Evolutionary conservation across 257 asterid genomes (phyloP).

Genomic region (Primulina tabacum): DNA sequence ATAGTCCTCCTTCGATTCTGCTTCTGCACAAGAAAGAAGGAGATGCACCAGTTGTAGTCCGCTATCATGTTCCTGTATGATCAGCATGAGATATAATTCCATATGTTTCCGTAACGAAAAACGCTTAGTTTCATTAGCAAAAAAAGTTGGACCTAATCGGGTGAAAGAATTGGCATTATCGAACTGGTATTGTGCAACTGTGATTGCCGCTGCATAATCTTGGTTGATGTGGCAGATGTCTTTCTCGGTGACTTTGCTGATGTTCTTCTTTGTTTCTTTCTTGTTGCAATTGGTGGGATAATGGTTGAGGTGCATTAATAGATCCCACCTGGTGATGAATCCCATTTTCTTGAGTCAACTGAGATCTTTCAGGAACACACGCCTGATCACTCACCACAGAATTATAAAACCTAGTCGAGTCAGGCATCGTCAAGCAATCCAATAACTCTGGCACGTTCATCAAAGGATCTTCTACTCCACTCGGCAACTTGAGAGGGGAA

Average conservation of each 20-base stretch:
- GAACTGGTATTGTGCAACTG: slow-evolving; percentile 36
- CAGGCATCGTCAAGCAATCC: slow-evolving; percentile 52
- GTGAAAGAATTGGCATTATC: slow-evolving; percentile 50
- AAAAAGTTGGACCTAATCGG: slow-evolving; percentile 49
- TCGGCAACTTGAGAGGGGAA: slow-evolving; percentile 31
- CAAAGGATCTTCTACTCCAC: slow-evolving; percentile 33
- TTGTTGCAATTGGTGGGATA: slow-evolving; percentile 57
- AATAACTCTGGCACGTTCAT: slow-evolving; percentile 45
- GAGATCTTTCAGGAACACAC: slow-evolving; percentile 12
- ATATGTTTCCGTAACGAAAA: too few species aligned
- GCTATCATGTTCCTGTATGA: slow-evolving; percentile 58
- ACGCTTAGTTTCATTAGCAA: too few species aligned
- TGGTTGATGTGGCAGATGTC: slow-evolving; percentile 21
- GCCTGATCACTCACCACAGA: slow-evolving; percentile 20
- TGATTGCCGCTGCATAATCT: neutral
- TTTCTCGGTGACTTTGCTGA: slow-evolving; percentile 17
- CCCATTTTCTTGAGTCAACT: slow-evolving; percentile 26
- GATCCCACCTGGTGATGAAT: slow-evolving; percentile 30
- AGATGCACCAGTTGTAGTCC: slow-evolving; percentile 81
- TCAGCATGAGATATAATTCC: too few species aligned
- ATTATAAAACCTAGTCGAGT: slow-evolving; percentile 37
- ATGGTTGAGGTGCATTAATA: slow-evolving; percentile 31
- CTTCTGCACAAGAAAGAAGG: slow-evolving; percentile 81
- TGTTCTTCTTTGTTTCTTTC: slow-evolving; percentile 57
- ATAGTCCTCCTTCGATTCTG: slow-evolving; percentile 80